Evolutionary conservation across 352 stramenopile genomes (phyloP).

Genomic region (Blastocystis sp.): DNA sequence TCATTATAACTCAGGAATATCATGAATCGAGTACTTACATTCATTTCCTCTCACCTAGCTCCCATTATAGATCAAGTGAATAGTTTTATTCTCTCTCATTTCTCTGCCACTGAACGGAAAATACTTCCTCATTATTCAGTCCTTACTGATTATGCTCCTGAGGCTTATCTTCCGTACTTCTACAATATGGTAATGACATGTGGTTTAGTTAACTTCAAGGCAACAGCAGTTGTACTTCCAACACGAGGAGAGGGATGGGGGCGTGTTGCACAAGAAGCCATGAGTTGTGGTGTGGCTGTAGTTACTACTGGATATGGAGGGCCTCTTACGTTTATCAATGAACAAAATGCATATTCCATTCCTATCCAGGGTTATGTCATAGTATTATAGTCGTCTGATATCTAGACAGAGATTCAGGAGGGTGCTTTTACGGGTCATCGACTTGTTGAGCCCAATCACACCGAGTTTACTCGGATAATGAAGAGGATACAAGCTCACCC

Average conservation of each 20-base stretch:
- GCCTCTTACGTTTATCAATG: slow-evolving; percentile 71
- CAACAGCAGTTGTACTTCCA: slow-evolving; percentile 82
- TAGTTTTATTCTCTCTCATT: background rate
- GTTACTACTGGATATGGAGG: slow-evolving; percentile 88
- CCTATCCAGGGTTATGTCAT: slow-evolving; percentile 66
- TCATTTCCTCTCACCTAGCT: background rate
- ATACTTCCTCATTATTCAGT: slow-evolving; percentile 56
- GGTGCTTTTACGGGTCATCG: slow-evolving; percentile 72
- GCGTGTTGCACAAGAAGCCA: slow-evolving; percentile 85
- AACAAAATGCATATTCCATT: slow-evolving; percentile 70
- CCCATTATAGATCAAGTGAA: slow-evolving; percentile 67
- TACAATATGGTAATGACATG: slow-evolving; percentile 72
- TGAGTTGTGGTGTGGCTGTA: slow-evolving; percentile 84
- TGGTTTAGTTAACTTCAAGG: slow-evolving; percentile 77
- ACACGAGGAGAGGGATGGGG: slow-evolving; percentile 88
- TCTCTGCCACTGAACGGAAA: background rate
- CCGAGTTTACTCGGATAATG: slow-evolving; percentile 77
- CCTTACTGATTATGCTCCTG: slow-evolving; percentile 71
- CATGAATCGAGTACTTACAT: slow-evolving; percentile 71
- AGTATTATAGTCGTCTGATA: background rate
- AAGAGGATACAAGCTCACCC: slow-evolving; percentile 74
- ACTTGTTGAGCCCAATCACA: slow-evolving; percentile 81
- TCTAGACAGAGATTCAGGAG: slow-evolving; percentile 62
- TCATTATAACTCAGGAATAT: slow-evolving; percentile 83
- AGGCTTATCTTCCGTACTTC: slow-evolving; percentile 74